A percentile compares a stretch with the other conserved stretches of the same genome.
phyloP scores from a whole-genome alignment of 108 stramenopile species.

The Nitzschia sp. region DNA sequence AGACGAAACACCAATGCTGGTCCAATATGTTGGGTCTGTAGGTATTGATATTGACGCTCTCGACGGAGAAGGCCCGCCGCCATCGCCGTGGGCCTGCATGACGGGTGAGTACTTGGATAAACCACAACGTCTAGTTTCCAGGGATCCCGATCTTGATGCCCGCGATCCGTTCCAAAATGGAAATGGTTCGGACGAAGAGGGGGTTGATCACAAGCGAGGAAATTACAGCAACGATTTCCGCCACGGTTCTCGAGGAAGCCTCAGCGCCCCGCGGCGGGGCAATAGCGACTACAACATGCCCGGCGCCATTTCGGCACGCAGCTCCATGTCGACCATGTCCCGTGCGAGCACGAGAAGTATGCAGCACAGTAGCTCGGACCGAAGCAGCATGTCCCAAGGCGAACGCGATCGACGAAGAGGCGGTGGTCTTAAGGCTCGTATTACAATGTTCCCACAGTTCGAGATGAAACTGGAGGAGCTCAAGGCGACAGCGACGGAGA shows the following conservation, averaged over 20 bases:
- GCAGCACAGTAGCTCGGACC: constrained; percentile 32
- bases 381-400: constrained; percentile 14
- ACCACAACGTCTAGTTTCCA: constrained; percentile 18
- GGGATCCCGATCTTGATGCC: constrained; percentile 1
- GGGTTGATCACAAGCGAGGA: constrained; percentile 7
- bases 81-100: constrained; percentile 35
- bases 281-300: constrained; percentile 1
- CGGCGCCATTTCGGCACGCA: constrained; percentile 11
- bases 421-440: constrained; percentile 58
- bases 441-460: constrained; percentile 85
- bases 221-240: background rate
- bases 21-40: constrained; percentile 44
- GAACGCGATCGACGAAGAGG: constrained; percentile 24
- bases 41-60: constrained; percentile 65
- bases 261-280: background rate
- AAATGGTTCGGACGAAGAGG: constrained; percentile 23
- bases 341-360: constrained; percentile 25
- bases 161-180: constrained; percentile 10
- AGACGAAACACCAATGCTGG: constrained; percentile 56
- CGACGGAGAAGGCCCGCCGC: background rate
- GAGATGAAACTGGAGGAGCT: constrained; percentile 76
- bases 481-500: constrained; percentile 78
- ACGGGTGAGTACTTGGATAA: constrained; percentile 24
- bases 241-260: background rate
- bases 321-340: constrained; percentile 29